A percentile compares a stretch with the other conserved stretches of the same genome.
phyloP scores from a whole-genome alignment of 208 protist genomes.

The Acanthamoeba lenticulata region DNA sequence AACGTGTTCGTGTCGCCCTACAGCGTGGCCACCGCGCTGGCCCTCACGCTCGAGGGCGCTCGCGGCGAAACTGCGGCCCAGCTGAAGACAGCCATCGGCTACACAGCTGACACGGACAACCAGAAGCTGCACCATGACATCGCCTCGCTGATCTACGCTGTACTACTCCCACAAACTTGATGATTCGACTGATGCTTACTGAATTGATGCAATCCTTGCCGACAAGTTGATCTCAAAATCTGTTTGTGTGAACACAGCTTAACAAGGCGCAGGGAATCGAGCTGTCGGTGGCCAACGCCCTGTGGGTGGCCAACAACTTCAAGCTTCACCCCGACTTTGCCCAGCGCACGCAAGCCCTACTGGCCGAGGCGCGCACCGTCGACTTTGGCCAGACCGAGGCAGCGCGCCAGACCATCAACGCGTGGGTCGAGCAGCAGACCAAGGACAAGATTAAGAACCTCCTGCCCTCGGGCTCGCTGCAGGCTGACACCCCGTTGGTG shows the following conservation, averaged over 20 bases:
- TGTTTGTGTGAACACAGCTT: not conserved
- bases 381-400: not conserved
- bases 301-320: not conserved
- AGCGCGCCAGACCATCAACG: not conserved
- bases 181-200: too few species aligned
- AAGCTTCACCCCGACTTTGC: not conserved
- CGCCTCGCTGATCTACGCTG: not conserved
- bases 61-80: not conserved
- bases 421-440: not conserved
- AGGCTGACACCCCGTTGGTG: not conserved
- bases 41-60: not conserved
- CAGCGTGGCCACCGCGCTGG: not conserved
- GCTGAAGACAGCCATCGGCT: not conserved
- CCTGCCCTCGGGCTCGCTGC: not conserved
- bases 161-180: not conserved
- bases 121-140: not conserved
- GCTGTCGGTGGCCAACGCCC: not conserved
- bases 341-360: not conserved
- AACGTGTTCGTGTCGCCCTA: not conserved
- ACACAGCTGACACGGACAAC: not conserved
- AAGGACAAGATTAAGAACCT: conserved; percentile 6
- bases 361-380: not conserved
- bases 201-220: not conserved
- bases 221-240: not conserved
- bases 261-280: not conserved